These are phyloP conservation scores for Begonia masoniana DNA, from an alignment of 306 rosid genomes.

Conservation along the genomic window DNA sequence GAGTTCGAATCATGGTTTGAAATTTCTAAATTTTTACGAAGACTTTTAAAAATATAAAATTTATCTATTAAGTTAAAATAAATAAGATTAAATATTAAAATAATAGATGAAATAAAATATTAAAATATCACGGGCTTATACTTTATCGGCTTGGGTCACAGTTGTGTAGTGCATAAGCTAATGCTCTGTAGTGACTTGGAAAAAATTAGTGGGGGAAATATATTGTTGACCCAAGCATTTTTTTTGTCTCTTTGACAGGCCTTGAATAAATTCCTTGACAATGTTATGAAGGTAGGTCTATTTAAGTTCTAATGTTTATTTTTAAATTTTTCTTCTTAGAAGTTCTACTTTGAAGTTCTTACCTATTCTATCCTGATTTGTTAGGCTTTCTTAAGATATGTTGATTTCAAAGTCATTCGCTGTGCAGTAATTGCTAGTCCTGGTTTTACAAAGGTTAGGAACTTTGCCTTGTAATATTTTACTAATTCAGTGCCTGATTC, in stretches of 20 bases:
- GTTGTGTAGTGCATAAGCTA: neutral
- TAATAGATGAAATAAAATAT: too few relatives aligned
- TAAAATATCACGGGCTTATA: too few relatives aligned
- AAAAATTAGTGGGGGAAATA: neutral
- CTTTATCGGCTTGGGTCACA: neutral
- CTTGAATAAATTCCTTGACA: conserved; percentile 75
- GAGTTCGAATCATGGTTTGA: too few relatives aligned
- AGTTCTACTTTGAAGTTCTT: conserved; percentile 6
- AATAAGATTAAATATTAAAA: too few relatives aligned
- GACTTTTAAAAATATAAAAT: too few relatives aligned
- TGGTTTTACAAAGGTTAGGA: conserved; percentile 79
- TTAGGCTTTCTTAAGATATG: conserved; percentile 87
- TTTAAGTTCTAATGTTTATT: conserved; percentile 1
- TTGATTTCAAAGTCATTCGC: conserved; percentile 82
- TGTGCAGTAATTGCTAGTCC: conserved; percentile 99
- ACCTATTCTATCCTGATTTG: conserved; percentile 13
- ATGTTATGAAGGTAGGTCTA: conserved; percentile 60
- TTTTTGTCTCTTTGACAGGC: conserved; percentile 47
- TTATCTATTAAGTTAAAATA: too few relatives aligned
- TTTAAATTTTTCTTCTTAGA: neutral
- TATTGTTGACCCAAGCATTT: neutral
- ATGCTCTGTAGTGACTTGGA: neutral
- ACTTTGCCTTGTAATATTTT: conserved; percentile 5
- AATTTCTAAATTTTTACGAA: too few relatives aligned
- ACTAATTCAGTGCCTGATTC: neutral